A percentile compares a stretch with the other conserved stretches of the same genome.
These are phyloP conservation scores for Rhodotorula taiwanensis DNA, from an alignment of 768 basidiomycete genomes.

Conservation along the genomic window DNA sequence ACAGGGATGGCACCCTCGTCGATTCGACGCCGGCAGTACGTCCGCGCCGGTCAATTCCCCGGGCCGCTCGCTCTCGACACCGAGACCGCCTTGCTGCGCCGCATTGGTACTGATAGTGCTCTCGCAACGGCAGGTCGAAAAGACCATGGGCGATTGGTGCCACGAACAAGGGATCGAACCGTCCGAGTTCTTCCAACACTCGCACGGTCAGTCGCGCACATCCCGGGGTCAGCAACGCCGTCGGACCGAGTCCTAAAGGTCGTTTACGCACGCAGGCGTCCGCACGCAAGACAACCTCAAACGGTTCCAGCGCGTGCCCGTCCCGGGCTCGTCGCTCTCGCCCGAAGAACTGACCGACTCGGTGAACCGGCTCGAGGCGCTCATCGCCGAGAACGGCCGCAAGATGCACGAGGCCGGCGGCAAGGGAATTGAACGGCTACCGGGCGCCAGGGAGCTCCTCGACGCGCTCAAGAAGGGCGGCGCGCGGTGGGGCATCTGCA, in stretches of 20 bases:
- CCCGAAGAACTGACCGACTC: constrained; percentile 20
- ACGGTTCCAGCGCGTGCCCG: constrained; percentile 25
- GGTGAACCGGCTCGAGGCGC: constrained; percentile 22
- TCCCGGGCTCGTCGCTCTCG: constrained; percentile 8
- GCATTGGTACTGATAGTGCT: no score
- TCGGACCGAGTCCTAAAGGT: no score
- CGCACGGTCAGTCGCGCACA: constrained; percentile 13
- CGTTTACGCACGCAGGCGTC: no score
- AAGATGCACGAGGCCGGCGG: constrained; percentile 23
- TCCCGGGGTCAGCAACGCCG: no score
- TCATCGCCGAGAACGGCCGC: constrained; percentile 32
- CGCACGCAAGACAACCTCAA: constrained; percentile 36
- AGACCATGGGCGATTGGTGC: constrained; percentile 27
- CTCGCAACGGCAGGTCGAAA: constrained; percentile 22
- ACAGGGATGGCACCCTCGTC: constrained; percentile 35
- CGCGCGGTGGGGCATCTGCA: constrained; percentile 77
- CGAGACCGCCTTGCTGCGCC: no score
- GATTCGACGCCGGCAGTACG: constrained; percentile 33
- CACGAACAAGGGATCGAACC: constrained; percentile 27
- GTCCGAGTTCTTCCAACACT: constrained; percentile 27
- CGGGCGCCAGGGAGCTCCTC: constrained; percentile 59
- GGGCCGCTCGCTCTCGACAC: no score
- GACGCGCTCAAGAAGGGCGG: constrained; percentile 52
- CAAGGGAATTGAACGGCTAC: constrained; percentile 52
- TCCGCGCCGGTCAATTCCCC: no score